Base-by-base conservation (phyloP, 192 early-diverging fungal genomes). In the Chytriomyces confervae region DNA sequence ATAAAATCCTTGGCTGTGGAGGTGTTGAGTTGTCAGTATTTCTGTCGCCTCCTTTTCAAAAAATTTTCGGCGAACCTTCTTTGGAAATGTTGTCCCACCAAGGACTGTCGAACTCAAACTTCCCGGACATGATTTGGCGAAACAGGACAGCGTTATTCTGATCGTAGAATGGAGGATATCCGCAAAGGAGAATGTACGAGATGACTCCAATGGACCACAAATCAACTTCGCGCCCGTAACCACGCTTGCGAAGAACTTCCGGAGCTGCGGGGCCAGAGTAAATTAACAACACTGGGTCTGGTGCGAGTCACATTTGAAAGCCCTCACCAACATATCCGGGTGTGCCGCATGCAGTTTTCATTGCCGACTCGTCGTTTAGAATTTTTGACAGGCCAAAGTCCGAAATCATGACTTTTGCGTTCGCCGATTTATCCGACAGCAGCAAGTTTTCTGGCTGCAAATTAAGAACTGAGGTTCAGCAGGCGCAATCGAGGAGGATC, bases 201-300 rank as follows among this genome's bases (percentile, higher is more conserved):
- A 96, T 94, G 0, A 96, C 93, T n/a, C 96, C 96, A 9, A 95
- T 79, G 67, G 91, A 92, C 96, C 96, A 97, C 81, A 97, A 84
- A 76, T 97, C 96, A 6, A 94, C 93, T 23, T 80, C 83, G 49
- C 85, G 86, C 49, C 87, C 83, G 81, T 94, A 92, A 65, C 82
- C 81, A 81, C 82, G 72, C 76, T 84, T 78, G 48, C 74, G 53
- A 62, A 96, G 81, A 10, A 97, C 88, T 80, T 97, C 95, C 3
- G 95, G 95, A 3, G 95, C 95, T 61, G 90, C 20, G 29, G 18
- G 6, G 53, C 13, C 23, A 62, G 43, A 79, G 23, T 16, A 16
- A 18, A 2, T 60, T 62, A 24, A 29, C 11, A 20, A 57, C 50
- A 24, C 36, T 7, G 7, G 10, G 0, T 65, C 3, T 45, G 46